Evolutionary conservation across 768 basidiomycete genomes (phyloP).

Genomic region (Coprinellus micaceus): DNA sequence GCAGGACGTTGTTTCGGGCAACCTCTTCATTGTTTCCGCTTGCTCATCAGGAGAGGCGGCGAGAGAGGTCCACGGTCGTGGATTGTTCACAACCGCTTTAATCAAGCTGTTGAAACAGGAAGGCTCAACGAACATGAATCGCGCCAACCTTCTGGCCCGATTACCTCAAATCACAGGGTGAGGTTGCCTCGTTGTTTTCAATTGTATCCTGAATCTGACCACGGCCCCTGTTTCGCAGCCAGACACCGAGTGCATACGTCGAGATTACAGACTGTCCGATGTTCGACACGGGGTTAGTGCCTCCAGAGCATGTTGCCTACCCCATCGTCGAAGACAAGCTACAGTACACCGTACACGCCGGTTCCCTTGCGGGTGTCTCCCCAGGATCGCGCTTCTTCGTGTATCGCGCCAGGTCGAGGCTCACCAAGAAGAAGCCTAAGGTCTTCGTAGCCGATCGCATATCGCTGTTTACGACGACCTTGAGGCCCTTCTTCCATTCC

Average conservation of each 20-base stretch:
- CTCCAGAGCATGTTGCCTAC: neutral
- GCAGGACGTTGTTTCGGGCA: neutral
- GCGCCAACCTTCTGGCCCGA: neutral
- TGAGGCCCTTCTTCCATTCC: neutral
- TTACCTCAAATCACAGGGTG: constrained; percentile 6
- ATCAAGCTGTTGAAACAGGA: constrained; percentile 6
- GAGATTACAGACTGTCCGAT: neutral
- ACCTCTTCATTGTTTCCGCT: neutral
- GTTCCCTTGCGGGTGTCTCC: constrained; percentile 13
- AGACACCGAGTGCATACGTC: neutral
- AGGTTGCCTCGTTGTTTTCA: neutral
- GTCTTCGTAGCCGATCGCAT: neutral
- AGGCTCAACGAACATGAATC: neutral
- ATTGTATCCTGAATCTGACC: neutral
- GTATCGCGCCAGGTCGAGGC: constrained; percentile 6
- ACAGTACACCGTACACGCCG: constrained; percentile 12
- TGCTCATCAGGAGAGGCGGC: constrained; percentile 4
- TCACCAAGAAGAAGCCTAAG: neutral
- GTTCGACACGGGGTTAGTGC: neutral
- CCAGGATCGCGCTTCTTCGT: constrained; percentile 13
- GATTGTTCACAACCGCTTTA: constrained; percentile 4
- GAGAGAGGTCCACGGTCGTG: neutral
- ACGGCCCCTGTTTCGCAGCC: neutral
- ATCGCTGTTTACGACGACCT: neutral
- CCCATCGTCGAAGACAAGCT: neutral